A percentile compares a stretch with the other conserved stretches of the same genome.
phyloP scores from a whole-genome alignment of 2,329 filamentous ascomycete genomes.

The Phialemonium atrogriseum region DNA sequence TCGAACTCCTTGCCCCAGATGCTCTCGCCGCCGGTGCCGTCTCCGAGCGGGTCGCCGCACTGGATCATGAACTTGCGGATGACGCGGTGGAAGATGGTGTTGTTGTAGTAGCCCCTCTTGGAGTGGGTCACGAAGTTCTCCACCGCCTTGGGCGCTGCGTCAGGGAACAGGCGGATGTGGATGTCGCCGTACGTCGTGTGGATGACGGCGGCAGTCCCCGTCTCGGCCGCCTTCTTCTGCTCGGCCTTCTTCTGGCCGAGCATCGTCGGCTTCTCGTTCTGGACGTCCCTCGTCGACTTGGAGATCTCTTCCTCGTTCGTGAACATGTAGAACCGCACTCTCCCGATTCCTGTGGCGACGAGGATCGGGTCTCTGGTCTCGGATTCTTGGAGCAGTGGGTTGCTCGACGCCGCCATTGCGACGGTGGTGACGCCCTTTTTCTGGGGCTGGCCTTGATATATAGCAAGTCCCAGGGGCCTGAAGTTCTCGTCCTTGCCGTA shows the following conservation, averaged over 20 bases:
- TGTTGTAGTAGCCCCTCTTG: constrained; percentile 90
- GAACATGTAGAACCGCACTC: constrained; percentile 96
- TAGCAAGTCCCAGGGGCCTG: constrained; percentile 68
- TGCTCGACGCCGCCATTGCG: constrained; percentile 92
- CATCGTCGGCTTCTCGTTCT: constrained; percentile 83
- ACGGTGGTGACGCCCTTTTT: constrained; percentile 91
- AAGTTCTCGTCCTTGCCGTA: constrained; percentile 88
- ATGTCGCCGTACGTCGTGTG: constrained; percentile 96
- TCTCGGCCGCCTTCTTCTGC: constrained; percentile 57
- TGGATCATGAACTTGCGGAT: constrained; percentile 99
- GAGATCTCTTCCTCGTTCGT: constrained; percentile 80
- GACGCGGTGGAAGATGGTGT: constrained; percentile 92
- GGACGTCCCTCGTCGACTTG: constrained; percentile 80
- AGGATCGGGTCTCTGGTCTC: constrained; percentile 87
- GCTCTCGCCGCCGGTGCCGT: constrained; percentile 82
- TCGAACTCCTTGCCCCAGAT: constrained; percentile 92
- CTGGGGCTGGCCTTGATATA: constrained; percentile 93
- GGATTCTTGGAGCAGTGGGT: constrained; percentile 86
- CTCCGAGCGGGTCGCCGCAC: constrained; percentile 73
- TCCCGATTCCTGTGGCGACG: constrained; percentile 73
- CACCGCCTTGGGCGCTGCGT: constrained; percentile 86
- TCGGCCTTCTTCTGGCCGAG: constrained; percentile 48
- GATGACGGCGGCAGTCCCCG: constrained; percentile 70
- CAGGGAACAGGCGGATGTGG: constrained; percentile 84
- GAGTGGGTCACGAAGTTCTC: constrained; percentile 96